Base-by-base conservation (phyloP, 208 protist species). In the Herpetomonas samuelpessoai region DNA sequence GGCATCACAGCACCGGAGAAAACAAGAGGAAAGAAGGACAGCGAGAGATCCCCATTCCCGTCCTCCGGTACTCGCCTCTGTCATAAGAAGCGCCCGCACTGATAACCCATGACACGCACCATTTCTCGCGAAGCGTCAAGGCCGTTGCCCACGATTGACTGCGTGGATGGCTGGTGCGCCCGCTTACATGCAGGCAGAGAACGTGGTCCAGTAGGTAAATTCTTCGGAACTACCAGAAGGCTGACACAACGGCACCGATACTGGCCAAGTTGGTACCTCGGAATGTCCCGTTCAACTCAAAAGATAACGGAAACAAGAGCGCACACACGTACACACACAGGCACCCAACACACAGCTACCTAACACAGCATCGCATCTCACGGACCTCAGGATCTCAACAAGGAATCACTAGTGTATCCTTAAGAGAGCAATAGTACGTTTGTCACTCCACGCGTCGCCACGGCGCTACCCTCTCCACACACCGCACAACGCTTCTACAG, bases 141-240 rank as follows among this genome's bases (percentile, higher is more conserved):
- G 35, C 35, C 35, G 35, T 41, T 6, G 35, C 35, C 35, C 35
- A 41, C 35, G 35, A 41, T 41, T 41, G 35, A 41, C 35, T 41
- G 35, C 35, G 35, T 41, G 35, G 35, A 14, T 41, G 35, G 35
- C 35, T 41, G 35, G 48, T 53, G 48, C 48, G 26, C 48, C 19
- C 48, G 25, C 7, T 30, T 18, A n/a, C 16, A 10, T 16, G 19
- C 16, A 7, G n/a, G 19, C 25, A 26, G 19, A 22, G n/a, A n/a
- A n/a, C n/a, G n/a, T n/a, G n/a, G n/a, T n/a, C n/a, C n/a, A n/a
- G n/a, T n/a, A n/a, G n/a, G n/a, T n/a, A n/a, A n/a, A n/a, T n/a
- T 80, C 78, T 85, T 58, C 69, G 78, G 67, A 30, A 81, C 73
- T 81, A 80, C 73, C 78, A 85, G 73, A 85, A 85, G 73, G 74